phyloP scores from a whole-genome alignment of 257 asterid genomes.

The Cinchona pubescens region DNA sequence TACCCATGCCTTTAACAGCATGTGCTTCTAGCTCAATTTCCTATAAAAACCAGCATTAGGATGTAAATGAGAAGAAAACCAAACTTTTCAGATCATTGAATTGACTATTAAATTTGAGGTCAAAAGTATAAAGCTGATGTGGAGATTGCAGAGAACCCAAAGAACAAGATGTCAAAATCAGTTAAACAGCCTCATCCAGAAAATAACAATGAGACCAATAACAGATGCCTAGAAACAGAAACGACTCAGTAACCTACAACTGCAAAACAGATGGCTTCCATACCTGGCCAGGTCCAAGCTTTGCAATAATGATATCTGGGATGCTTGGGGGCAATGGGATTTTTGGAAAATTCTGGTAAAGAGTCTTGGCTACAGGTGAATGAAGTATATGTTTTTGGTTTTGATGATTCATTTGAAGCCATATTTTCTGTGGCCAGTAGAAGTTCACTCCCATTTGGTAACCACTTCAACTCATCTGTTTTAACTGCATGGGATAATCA shows the following conservation, averaged over 20 bases:
- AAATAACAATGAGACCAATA: neutral
- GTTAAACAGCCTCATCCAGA: neutral
- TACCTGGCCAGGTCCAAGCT: slow-evolving; percentile 95
- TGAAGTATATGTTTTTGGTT: slow-evolving; percentile 68
- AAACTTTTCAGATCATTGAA: neutral
- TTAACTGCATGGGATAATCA: slow-evolving; percentile 41
- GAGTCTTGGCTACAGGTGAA: slow-evolving; percentile 72
- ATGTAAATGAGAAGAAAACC: neutral
- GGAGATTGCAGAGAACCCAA: neutral
- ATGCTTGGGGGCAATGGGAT: slow-evolving; percentile 54
- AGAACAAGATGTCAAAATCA: neutral
- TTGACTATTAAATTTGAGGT: neutral
- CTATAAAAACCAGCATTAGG: slow-evolving; percentile 35
- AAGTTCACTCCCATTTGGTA: slow-evolving; percentile 81
- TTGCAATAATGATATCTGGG: slow-evolving; percentile 61
- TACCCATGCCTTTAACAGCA: slow-evolving; percentile 94
- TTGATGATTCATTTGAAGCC: slow-evolving; percentile 39
- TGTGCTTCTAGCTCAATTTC: slow-evolving; percentile 97
- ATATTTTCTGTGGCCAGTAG: slow-evolving; percentile 35
- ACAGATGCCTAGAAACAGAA: neutral
- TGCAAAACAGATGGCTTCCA: slow-evolving; percentile 11
- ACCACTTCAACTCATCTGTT: slow-evolving; percentile 73
- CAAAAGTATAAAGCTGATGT: neutral
- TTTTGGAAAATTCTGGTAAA: slow-evolving; percentile 48
- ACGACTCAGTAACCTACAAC: neutral